These are phyloP conservation scores for Cordyceps farinosa DNA, from an alignment of 2,329 filamentous ascomycete genomes.

Conservation along the genomic window DNA sequence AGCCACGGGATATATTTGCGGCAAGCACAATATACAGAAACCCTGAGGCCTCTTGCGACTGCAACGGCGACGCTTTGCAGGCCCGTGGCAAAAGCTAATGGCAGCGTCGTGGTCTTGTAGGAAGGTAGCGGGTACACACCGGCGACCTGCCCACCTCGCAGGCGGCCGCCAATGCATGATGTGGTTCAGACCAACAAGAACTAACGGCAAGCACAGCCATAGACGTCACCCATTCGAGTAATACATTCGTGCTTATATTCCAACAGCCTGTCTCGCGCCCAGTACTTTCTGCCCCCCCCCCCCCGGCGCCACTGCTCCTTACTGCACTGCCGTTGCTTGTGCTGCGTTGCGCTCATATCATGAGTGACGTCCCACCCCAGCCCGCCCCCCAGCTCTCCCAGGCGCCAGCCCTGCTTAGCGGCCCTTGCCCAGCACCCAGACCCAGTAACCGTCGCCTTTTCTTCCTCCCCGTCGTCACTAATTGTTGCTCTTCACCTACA, in stretches of 20 bases:
- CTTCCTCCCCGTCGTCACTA: conserved; percentile 14
- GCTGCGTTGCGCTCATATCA: background rate
- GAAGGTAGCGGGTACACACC: background rate
- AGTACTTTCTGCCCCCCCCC: background rate
- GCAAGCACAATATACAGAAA: background rate
- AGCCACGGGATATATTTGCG: background rate
- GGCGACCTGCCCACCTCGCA: background rate
- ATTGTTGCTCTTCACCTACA: conserved; percentile 16
- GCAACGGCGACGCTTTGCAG: background rate
- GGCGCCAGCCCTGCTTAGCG: conserved; percentile 13
- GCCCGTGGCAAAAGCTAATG: background rate
- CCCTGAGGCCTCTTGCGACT: background rate
- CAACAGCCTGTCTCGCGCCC: background rate
- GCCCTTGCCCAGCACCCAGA: conserved; percentile 9
- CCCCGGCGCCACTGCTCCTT: background rate
- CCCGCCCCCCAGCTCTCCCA: background rate
- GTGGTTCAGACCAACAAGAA: background rate
- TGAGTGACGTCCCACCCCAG: conserved; percentile 10
- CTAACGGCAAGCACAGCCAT: background rate
- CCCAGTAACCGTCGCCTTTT: conserved; percentile 16
- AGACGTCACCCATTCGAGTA: background rate
- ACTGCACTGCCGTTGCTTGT: background rate
- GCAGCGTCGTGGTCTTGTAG: background rate
- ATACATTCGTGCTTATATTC: background rate
- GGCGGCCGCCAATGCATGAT: background rate